Base-by-base conservation (phyloP, 345 rosid species). In the Fremontodendron californicum region DNA sequence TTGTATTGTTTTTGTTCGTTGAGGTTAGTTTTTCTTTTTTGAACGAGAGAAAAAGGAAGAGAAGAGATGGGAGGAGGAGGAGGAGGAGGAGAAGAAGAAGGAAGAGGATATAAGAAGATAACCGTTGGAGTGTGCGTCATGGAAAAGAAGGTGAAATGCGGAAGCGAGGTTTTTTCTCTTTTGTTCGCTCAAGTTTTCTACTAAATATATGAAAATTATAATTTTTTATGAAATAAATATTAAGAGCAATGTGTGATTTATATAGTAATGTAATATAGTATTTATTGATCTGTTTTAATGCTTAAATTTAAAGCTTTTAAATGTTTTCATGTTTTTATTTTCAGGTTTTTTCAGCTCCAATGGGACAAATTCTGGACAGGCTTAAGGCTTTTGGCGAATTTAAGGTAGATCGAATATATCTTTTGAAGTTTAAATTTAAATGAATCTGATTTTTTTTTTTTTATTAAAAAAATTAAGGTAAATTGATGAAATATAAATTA, bases 331-430 rank as follows among this genome's bases (percentile, higher is more conserved):
- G 9, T 51, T 39, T 51, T 55, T 48, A 69, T 83, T 74, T 75
- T 9, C 71, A 96, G 97, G 92, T 88, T 73, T 87, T 80, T 51
- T 94, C 99, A 23, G 91, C 98, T 80, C 98, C 99, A 48, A 96
- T 96, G 99, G 83, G 78, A 49, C 89, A 89, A 77, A 96, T 96
- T 76, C 86, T 96, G 35, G 96, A 94, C 55, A 87, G 98, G 72
- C 80, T 96, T 13, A 89, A 89, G 73, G 87, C 97, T 13, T 92
- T 92, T 88, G 98, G 98, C 70, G 99, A 94, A 88, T 96, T 96
- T 76, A 92, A 96, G 97, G 98, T 92, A 65, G 13, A 27, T 52
- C 27, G 7, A n/a, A 35, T 51, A 46, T 7, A 33, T 57, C 73
- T 69, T 45, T 54, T 2, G 13, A 21, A 63, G 46, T 27, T 27